phyloP scores from a whole-genome alignment of 2,329 filamentous ascomycete genomes.

The Colletotrichum limetticola region DNA sequence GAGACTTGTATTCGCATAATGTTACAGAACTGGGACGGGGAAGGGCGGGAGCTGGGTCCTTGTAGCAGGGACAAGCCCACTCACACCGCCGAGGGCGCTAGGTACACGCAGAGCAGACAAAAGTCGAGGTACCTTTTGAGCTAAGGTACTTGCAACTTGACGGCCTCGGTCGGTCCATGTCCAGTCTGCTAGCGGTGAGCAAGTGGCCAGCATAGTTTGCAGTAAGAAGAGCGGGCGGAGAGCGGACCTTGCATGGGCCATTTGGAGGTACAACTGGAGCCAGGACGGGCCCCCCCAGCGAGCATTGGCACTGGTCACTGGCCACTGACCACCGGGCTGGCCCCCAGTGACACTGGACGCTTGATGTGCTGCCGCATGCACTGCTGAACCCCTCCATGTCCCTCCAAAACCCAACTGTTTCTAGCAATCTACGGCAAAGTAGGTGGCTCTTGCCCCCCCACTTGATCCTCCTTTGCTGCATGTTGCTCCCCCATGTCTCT shows the following conservation, averaged over 20 bases:
- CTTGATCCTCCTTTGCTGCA: slow-evolving; percentile 31
- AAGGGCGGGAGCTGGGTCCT: slow-evolving; percentile 31
- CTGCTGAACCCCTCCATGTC: slow-evolving; percentile 29
- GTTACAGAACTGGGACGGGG: slow-evolving; percentile 32
- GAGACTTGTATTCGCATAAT: slow-evolving; percentile 29
- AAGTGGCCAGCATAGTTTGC: slow-evolving; percentile 19
- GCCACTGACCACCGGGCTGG: slow-evolving; percentile 30
- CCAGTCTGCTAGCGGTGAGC: slow-evolving; percentile 31
- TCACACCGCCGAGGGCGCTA: slow-evolving; percentile 30
- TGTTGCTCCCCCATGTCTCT: slow-evolving; percentile 32
- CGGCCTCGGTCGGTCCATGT: slow-evolving; percentile 4
- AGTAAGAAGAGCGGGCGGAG: slow-evolving; percentile 23
- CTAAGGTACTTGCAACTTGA: neutral
- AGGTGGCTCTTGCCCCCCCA: slow-evolving; percentile 30
- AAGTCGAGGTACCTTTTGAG: neutral
- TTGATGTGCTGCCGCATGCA: slow-evolving; percentile 5
- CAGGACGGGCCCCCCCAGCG: slow-evolving; percentile 26
- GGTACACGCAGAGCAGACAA: slow-evolving; percentile 4
- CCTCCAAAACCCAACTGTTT: slow-evolving; percentile 20
- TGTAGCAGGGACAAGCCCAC: slow-evolving; percentile 18
- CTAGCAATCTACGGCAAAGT: slow-evolving; percentile 17
- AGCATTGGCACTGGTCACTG: slow-evolving; percentile 17
- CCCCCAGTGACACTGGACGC: slow-evolving; percentile 29
- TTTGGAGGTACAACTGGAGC: slow-evolving; percentile 26
- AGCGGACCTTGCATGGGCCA: slow-evolving; percentile 29